Conservation (phyloP, 2,329 filamentous ascomycete genomes). For the Pyrenophora teres region DNA sequence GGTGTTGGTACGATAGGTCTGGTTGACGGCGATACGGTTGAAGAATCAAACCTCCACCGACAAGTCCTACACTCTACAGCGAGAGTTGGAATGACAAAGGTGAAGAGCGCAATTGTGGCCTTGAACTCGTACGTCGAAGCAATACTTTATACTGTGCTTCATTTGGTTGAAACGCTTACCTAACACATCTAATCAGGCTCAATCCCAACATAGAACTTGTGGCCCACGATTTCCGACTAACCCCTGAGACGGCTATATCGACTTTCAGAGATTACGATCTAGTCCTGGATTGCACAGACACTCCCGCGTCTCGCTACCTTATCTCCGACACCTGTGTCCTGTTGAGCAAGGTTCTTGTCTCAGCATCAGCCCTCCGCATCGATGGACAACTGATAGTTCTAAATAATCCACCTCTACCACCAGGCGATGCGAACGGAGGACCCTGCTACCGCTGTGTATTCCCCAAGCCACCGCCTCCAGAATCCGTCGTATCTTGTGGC, state of each 20-base stretch:
- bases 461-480: conserved; percentile 81
- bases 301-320: conserved; percentile 87
- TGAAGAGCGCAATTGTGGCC: conserved; percentile 66
- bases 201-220: conserved; percentile 73
- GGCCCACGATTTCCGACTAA: conserved; percentile 67
- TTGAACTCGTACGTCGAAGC: conserved; percentile 49
- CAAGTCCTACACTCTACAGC: conserved; percentile 80
- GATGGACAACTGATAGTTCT: conserved; percentile 90
- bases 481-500: conserved; percentile 82
- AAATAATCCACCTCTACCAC: conserved; percentile 73
- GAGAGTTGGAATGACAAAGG: conserved; percentile 76
- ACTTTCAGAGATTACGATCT: conserved; percentile 77
- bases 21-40: conserved; percentile 85
- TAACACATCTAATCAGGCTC: conserved; percentile 55
- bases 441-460: conserved; percentile 96
- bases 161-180: neutral
- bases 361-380: conserved; percentile 83
- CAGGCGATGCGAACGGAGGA: conserved; percentile 64
- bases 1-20: conserved; percentile 84
- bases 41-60: conserved; percentile 87
- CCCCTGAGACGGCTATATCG: conserved; percentile 67
- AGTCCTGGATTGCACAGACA: conserved; percentile 93
- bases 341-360: conserved; percentile 77
- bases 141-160: neutral
- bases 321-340: conserved; percentile 89